Conservation (phyloP, 345 rosid species). For the Linum tenue region DNA sequence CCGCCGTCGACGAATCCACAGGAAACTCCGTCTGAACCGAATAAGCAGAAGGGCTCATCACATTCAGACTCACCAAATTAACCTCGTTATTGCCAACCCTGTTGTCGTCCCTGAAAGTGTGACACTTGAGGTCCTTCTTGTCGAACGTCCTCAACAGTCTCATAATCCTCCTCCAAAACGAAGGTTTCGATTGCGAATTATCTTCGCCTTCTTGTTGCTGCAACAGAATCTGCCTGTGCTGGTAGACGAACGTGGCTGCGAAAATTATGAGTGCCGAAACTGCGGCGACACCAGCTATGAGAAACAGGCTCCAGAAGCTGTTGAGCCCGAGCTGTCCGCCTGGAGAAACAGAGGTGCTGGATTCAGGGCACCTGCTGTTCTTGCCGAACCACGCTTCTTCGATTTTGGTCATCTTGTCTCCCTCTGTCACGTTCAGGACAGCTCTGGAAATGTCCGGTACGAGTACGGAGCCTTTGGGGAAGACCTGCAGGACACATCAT, state of each 20-base stretch:
- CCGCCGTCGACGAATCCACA: background rate
- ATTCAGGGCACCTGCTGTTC: background rate
- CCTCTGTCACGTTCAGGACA: background rate
- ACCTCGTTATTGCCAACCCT: background rate
- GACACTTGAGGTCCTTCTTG: background rate
- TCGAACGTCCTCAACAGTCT: background rate
- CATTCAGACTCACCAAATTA: background rate
- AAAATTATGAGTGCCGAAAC: background rate
- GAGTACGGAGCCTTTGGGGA: background rate
- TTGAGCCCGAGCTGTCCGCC: background rate
- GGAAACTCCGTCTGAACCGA: background rate
- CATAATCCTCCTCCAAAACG: background rate
- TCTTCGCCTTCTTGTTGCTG: background rate
- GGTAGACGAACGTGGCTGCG: background rate
- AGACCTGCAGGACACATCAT: background rate
- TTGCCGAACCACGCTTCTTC: background rate
- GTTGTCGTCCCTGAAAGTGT: background rate
- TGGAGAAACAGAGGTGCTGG: background rate
- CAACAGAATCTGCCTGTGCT: background rate
- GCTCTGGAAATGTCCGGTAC: conserved; percentile 3
- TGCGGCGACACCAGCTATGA: background rate
- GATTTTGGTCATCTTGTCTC: background rate
- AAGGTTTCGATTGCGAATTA: background rate
- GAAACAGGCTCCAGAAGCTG: background rate
- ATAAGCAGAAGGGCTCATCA: background rate